Evolutionary conservation across 106 monocot genomes (phyloP).

Genomic region (Alisma plantagoaquatica): DNA sequence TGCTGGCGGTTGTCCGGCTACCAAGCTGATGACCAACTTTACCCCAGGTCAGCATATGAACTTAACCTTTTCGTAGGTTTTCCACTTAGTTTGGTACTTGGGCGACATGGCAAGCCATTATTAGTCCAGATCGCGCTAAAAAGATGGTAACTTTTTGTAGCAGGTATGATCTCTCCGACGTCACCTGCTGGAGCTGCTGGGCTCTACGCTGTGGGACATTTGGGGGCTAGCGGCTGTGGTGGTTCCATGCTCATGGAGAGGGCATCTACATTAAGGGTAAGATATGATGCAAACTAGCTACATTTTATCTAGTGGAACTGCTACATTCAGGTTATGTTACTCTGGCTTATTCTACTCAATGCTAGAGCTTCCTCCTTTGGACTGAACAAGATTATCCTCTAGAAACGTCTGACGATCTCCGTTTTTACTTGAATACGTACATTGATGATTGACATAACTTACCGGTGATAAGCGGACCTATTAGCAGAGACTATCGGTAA

Average conservation of each 20-base stretch:
- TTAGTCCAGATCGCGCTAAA: too few relatives aligned
- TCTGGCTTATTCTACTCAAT: too few relatives aligned
- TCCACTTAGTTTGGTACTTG: background rate
- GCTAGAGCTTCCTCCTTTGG: too few relatives aligned
- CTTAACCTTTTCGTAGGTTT: background rate
- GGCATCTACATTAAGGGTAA: background rate
- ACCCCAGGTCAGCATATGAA: constrained; percentile 11
- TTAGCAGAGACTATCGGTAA: too few relatives aligned
- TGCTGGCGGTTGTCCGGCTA: too few relatives aligned
- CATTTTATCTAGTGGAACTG: background rate
- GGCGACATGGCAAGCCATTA: background rate
- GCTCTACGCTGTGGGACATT: constrained; percentile 25
- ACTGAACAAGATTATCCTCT: background rate
- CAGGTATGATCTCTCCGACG: background rate
- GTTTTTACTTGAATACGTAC: background rate
- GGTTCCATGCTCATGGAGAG: constrained; percentile 38
- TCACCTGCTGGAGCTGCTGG: constrained; percentile 11
- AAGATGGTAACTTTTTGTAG: background rate
- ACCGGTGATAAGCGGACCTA: too few relatives aligned
- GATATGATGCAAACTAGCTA: background rate
- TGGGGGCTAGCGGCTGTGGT: constrained; percentile 18
- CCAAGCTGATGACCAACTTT: background rate
- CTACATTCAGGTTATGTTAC: too few relatives aligned
- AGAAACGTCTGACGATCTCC: background rate
- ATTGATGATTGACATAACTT: too few relatives aligned